phyloP scores from a whole-genome alignment of 2,329 filamentous ascomycete species.

The Colletotrichum lentis region DNA sequence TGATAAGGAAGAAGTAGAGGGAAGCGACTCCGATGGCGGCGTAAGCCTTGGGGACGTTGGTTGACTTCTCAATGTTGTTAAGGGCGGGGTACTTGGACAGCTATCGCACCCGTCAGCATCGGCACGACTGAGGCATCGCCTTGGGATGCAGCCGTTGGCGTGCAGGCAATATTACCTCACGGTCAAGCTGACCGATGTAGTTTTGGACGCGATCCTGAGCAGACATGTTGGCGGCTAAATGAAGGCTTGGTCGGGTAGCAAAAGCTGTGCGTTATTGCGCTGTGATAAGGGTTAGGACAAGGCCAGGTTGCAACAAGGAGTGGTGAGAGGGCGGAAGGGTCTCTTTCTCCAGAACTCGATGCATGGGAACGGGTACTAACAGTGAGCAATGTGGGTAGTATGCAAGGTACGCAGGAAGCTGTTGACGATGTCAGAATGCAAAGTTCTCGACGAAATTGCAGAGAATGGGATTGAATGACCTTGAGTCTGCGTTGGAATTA shows the following conservation, averaged over 20 bases:
- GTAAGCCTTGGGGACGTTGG: constrained; percentile 85
- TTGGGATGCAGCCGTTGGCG: background rate
- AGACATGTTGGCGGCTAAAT: constrained; percentile 65
- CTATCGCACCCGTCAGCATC: constrained; percentile 53
- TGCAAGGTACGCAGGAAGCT: constrained; percentile 16
- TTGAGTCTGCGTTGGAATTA: constrained; percentile 37
- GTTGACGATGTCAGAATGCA: constrained; percentile 31
- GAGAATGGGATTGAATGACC: constrained; percentile 32
- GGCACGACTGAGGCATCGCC: constrained; percentile 9
- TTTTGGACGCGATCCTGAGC: constrained; percentile 79
- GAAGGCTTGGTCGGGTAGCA: constrained; percentile 37
- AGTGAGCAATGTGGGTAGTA: constrained; percentile 19
- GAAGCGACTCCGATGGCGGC: constrained; percentile 77
- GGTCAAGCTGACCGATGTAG: constrained; percentile 81
- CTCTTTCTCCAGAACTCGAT: constrained; percentile 3
- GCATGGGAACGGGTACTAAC: constrained; percentile 20
- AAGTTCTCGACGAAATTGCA: constrained; percentile 25
- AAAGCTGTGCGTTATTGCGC: constrained; percentile 38
- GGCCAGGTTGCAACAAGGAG: constrained; percentile 34
- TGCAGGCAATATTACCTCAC: constrained; percentile 66
- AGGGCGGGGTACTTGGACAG: constrained; percentile 85
- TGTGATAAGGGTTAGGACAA: constrained; percentile 34
- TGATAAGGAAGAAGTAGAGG: constrained; percentile 89
- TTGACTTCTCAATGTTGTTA: constrained; percentile 87
- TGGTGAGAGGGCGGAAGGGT: background rate